Evolutionary conservation across 768 basidiomycete genomes (phyloP), one percentile per base, ranked within the genome.

Genomic region (Nidularia sp.): DNA sequence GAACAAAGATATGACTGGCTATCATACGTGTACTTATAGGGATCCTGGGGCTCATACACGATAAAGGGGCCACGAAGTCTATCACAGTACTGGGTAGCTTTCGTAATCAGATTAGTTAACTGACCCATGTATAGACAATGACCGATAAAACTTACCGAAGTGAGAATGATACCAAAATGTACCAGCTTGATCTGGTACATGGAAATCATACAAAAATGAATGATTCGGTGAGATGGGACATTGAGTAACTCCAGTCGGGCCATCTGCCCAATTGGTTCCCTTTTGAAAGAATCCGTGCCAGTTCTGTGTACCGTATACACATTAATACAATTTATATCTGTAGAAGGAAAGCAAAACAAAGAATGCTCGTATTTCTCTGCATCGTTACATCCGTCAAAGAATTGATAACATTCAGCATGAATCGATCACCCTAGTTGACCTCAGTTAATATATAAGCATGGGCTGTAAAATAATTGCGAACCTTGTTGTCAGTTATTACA

Each of bases 111-210:
- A 45, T 13, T 13, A 45, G 22, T 10, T n/a, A 9, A 25, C 10
- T 13, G 9, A 45, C 2, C 8, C 42, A n/a, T 22, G 32, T 9
- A 31, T n/a, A 32, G 33, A 15, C 36, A 34, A 10, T 5, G 18
- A 12, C n/a, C 10, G 29, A 8, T 18, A 0, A 41, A 41, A 46
- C 55, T 13, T 50, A 60, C 59, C 54, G 22, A 50, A 53, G 42
- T 59, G 15, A 6, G 65, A 67, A 25, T 74, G 70, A 34, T 73
- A 71, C 62, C 77, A 79, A 51, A 65, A 79, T 0, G 75, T 78
- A 4, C 77, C 78, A 5, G 73, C 65, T 57, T 77, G 74, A 34
- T 67, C 61, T 32, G 58, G 55, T 36, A 60, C 60, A 13, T 56
- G 62, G 62, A 78, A 76, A 25, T 64, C 59, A 53, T 77, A 75